Evolutionary conservation across 345 rosid species (phyloP).

Genomic region (Dipteronia dyeriana): DNA sequence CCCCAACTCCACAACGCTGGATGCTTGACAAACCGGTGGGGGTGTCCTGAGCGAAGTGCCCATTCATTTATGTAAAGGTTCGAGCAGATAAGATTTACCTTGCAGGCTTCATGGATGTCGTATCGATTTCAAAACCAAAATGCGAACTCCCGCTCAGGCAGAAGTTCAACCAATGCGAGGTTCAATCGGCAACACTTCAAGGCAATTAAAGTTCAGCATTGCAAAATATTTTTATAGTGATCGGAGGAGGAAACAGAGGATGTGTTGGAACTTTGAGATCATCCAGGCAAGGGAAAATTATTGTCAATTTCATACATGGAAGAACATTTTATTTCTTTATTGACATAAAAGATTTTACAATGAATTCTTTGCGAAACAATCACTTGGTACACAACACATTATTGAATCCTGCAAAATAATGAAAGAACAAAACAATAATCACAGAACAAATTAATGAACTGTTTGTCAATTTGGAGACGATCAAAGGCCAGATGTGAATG

Average conservation of each 20-base stretch:
- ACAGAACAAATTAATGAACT: not conserved
- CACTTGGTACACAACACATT: too few relatives aligned
- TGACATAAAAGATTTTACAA: not conserved
- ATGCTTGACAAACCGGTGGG: too few relatives aligned
- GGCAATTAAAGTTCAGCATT: not conserved
- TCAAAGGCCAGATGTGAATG: conserved; percentile 64
- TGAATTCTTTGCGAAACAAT: not conserved
- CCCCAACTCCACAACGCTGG: too few relatives aligned
- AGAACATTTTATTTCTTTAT: not conserved
- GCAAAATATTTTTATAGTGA: not conserved
- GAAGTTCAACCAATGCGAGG: too few relatives aligned
- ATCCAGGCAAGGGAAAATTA: not conserved
- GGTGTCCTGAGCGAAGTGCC: too few relatives aligned
- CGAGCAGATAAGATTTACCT: not conserved
- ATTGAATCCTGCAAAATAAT: not conserved
- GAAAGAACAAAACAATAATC: not conserved
- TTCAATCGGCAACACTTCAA: too few relatives aligned
- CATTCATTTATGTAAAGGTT: too few relatives aligned
- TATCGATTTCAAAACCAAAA: too few relatives aligned
- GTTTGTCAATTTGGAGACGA: not conserved
- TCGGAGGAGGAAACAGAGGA: not conserved
- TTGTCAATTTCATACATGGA: not conserved
- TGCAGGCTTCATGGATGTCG: not conserved
- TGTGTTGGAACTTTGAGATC: too few relatives aligned
- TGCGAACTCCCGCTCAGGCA: too few relatives aligned